Evolutionary conservation across 2,329 filamentous ascomycete species (phyloP).

Genomic region (Diaporthe vexans): DNA sequence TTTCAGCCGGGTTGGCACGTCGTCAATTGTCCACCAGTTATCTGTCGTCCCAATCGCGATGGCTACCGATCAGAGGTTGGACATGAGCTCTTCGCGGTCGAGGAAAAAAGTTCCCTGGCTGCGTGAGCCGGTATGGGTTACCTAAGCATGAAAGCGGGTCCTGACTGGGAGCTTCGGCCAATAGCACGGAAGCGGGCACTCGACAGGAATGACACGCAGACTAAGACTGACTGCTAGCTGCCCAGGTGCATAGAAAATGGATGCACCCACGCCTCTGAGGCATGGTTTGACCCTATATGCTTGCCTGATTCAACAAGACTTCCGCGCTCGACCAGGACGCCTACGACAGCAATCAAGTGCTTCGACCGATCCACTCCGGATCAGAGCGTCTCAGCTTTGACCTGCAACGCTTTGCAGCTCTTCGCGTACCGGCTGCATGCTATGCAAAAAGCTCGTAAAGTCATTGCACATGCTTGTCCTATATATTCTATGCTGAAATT

Average conservation of each 20-base stretch:
- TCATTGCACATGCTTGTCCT: neutral
- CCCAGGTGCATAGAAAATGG: no score
- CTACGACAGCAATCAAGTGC: no score
- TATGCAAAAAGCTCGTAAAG: neutral
- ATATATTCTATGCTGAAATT: slow-evolving; percentile 1
- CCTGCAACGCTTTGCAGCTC: neutral
- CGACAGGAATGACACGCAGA: neutral
- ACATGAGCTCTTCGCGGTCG: slow-evolving; percentile 12
- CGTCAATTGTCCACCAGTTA: slow-evolving; percentile 4
- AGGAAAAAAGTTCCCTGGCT: slow-evolving; percentile 40
- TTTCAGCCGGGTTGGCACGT: neutral
- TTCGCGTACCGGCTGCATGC: neutral
- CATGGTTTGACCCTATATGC: no score
- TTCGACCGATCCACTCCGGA: neutral
- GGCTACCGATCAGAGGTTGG: slow-evolving; percentile 23
- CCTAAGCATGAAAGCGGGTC: slow-evolving; percentile 31
- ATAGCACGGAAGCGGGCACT: slow-evolving; percentile 18
- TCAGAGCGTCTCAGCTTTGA: neutral
- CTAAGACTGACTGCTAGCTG: neutral
- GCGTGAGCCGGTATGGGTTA: slow-evolving; percentile 22
- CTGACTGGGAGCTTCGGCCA: slow-evolving; percentile 31
- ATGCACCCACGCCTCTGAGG: no score
- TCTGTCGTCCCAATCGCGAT: slow-evolving; percentile 38
- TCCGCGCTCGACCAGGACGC: no score
- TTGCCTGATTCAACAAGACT: no score